Evolutionary conservation across 2,329 filamentous ascomycete genomes (phyloP), one percentile per base, ranked within the genome.

Genomic region (Zymoseptoria ardabiliae): DNA sequence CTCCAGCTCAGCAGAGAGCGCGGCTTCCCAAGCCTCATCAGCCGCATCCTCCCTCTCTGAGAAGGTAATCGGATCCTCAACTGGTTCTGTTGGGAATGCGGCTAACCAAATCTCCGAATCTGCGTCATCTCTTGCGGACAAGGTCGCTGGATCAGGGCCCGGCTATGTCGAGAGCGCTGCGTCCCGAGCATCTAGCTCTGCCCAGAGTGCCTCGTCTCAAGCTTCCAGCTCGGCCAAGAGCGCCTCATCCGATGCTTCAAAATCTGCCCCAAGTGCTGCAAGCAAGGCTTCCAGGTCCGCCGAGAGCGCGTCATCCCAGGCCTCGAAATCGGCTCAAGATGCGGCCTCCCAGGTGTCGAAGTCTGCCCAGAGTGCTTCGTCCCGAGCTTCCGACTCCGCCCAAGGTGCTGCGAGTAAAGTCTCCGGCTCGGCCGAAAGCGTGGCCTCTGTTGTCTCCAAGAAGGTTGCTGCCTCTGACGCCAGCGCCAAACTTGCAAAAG

Each of bases 101-200:
- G 78, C 78, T 2, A 81, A 78, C 53, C 75, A 80, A 63, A 80
- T 78, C 5, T 84, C 83, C 22, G 23, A 55, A 30, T 61, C 35
- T 45, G 53, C 53, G 4, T 55, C 53, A 17, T 23, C 28, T 28
- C 7, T 53, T 28, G 22, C 51, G n/a, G 51, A 23, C 19, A 63
- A 65, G 41, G 56, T 65, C 20, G 49, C 61, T 41, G 64, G 64
- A 3, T 64, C 64, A 5, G 66, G 63, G 2, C 63, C 78, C 10
- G 77, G 78, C 1, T 78, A 76, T 69, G 74, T 77, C 3, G 80
- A 82, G 58, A 84, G 83, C 13, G 70, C 79, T 8, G 78, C 78
- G 2, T 81, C 78, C 53, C 75, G 80, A 63, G 80, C 78, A 4
- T 84, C 83, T 4, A 30, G 20, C 13, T 45, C 35, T 45, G 35